Conservation (phyloP, 202 grass and related monocot species). For the Musa balbisiana region DNA sequence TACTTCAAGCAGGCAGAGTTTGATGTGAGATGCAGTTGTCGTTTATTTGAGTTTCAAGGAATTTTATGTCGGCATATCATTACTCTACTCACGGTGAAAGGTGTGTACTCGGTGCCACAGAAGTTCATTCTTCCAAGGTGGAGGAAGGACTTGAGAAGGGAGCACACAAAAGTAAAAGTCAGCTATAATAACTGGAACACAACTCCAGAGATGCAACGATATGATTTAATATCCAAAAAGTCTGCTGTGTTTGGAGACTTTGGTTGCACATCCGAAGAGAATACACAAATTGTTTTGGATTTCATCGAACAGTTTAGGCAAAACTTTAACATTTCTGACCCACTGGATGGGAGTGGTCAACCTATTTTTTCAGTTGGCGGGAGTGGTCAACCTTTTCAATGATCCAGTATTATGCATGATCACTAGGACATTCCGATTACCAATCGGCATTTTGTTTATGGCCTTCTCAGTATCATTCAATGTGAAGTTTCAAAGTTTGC, state of each 20-base stretch:
- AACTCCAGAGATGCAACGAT: conserved; percentile 3
- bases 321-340: neutral
- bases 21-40: conserved; percentile 87
- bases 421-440: neutral
- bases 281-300: conserved; percentile 7
- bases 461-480: neutral
- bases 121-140: conserved; percentile 86
- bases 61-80: conserved; percentile 92
- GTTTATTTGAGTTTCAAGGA: conserved; percentile 89
- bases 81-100: conserved; percentile 67
- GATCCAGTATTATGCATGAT: neutral
- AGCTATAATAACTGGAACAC: conserved; percentile 11
- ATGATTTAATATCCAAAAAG: conserved; percentile 10
- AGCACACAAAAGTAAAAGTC: conserved; percentile 4
- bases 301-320: conserved; percentile 12
- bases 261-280: conserved; percentile 4
- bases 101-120: conserved; percentile 76
- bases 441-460: neutral
- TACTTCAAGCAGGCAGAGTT: conserved; percentile 37
- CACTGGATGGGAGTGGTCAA: neutral
- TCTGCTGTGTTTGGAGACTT: neutral
- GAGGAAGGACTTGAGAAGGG: conserved; percentile 60
- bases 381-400: conserved; percentile 1
- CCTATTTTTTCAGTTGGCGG: neutral
- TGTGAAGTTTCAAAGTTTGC: neutral